These are phyloP conservation scores for Acrocalymma vagum DNA, from an alignment of 2,329 filamentous ascomycete genomes.

Conservation along the genomic window DNA sequence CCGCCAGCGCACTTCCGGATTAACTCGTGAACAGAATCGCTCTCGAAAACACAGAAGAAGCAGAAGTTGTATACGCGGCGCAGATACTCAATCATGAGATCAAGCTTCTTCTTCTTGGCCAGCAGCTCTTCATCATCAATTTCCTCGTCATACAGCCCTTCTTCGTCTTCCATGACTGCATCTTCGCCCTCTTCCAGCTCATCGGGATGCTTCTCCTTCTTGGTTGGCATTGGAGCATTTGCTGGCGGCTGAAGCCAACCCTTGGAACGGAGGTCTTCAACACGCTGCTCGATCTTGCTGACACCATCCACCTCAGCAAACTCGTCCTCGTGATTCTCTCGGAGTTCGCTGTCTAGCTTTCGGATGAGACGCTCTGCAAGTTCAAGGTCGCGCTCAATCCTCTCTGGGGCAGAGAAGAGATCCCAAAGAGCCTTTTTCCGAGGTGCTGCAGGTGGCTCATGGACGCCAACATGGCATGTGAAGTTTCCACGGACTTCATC, in stretches of 20 bases:
- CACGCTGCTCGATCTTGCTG: conserved; percentile 83
- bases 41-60: conserved; percentile 99
- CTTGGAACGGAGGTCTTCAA: conserved; percentile 79
- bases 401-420: conserved; percentile 91
- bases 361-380: conserved; percentile 82
- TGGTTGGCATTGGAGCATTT: conserved; percentile 59
- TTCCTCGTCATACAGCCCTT: conserved; percentile 76
- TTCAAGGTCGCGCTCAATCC: conserved; percentile 87
- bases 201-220: conserved; percentile 70
- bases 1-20: conserved; percentile 95
- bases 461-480: conserved; percentile 95
- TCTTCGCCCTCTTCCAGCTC: conserved; percentile 81
- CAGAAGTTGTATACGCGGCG: conserved; percentile 98
- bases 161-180: conserved; percentile 66
- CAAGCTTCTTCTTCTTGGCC: conserved; percentile 94
- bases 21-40: conserved; percentile 94
- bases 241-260: conserved; percentile 77
- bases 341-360: conserved; percentile 86
- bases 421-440: conserved; percentile 98
- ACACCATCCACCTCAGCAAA: conserved; percentile 66
- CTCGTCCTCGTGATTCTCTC: conserved; percentile 66
- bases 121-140: conserved; percentile 89
- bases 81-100: conserved; percentile 94
- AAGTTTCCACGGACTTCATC: conserved; percentile 95
- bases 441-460: conserved; percentile 84